Evolutionary conservation across 2,329 filamentous ascomycete species (phyloP).

Genomic region (Talaromyces sp.): DNA sequence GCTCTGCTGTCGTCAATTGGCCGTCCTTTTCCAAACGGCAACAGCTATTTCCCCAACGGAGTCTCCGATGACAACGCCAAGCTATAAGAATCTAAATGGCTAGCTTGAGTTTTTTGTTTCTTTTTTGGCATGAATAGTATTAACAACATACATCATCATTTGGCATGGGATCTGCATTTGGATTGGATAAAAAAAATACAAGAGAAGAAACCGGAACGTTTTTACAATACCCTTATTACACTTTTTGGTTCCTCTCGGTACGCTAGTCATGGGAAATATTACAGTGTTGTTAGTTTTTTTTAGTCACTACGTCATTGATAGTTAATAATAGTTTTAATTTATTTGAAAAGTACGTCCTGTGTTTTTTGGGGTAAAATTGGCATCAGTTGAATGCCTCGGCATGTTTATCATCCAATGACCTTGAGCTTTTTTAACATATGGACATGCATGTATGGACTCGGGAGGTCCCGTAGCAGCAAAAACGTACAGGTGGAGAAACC

Average conservation of each 20-base stretch:
- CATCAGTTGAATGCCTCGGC: not conserved
- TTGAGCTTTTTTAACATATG: not conserved
- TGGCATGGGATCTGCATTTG: not conserved
- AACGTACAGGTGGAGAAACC: too few species aligned
- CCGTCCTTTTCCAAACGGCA: conserved; percentile 8
- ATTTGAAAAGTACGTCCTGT: not conserved
- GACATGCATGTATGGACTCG: too few species aligned
- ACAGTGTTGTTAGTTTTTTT: not conserved
- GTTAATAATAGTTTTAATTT: not conserved
- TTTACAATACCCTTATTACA: not conserved
- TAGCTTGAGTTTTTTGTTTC: not conserved
- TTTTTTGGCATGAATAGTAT: not conserved
- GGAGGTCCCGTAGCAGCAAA: too few species aligned
- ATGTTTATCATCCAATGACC: not conserved
- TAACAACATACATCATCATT: not conserved
- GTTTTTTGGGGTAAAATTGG: too few species aligned
- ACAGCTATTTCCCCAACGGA: not conserved
- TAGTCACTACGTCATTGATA: not conserved
- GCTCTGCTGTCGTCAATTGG: conserved; percentile 32
- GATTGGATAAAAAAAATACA: not conserved
- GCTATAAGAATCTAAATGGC: not conserved
- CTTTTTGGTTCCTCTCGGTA: not conserved
- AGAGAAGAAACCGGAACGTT: not conserved
- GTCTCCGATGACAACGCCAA: not conserved
- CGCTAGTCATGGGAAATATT: not conserved